Base-by-base conservation (phyloP, 257 asterid species). In the Cinchona pubescens region DNA sequence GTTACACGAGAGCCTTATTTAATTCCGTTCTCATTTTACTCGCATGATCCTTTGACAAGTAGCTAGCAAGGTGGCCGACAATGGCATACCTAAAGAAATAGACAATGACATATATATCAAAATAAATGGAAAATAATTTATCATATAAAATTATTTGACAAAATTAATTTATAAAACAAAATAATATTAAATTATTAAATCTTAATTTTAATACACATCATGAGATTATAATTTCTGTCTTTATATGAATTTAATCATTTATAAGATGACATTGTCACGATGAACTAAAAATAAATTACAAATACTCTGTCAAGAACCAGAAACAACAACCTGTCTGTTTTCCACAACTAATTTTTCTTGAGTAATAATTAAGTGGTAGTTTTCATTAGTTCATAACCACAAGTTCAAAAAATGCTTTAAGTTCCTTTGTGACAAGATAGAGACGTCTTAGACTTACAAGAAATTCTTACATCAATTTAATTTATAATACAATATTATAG, bases 1-100 rank as follows among this genome's bases (percentile, higher is more conserved):
- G 69, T 27, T 38, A 37, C 75, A 79, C 72, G 67, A 58, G 75
- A 79, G 61, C 23, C 60, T 40, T 78, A 64, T 67, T 48, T n/a
- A 18, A 37, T 68, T 55, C 18, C 65, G 43, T n/a, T 16, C 34
- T 13, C 29, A 16, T 59, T 38, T 53, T 42, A 60, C 53, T 69
- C 62, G n/a, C 56, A 75, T 62, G 70, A 53, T 18, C 60, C 58
- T 48, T 68, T 74, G 73, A 67, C 9, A 14, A 70, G 40, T 63
- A 34, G 45, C 45, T 40, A 40, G 64, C 56, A 45, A 25, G 9
- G 68, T 21, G 71, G 78, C 45, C 51, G 76, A 79, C 65, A 79
- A 73, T 21, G 67, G 19, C 16, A 32, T 34, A 32, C 21, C 1
- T n/a, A n/a, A 1, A 59, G 45, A 40, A 40, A 40, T 40, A 40